Percentiles rank a stretch among this genome's conserved stretches.
phyloP scores from a whole-genome alignment of 768 basidiomycete genomes.

The Punctularia strigosozonata region DNA sequence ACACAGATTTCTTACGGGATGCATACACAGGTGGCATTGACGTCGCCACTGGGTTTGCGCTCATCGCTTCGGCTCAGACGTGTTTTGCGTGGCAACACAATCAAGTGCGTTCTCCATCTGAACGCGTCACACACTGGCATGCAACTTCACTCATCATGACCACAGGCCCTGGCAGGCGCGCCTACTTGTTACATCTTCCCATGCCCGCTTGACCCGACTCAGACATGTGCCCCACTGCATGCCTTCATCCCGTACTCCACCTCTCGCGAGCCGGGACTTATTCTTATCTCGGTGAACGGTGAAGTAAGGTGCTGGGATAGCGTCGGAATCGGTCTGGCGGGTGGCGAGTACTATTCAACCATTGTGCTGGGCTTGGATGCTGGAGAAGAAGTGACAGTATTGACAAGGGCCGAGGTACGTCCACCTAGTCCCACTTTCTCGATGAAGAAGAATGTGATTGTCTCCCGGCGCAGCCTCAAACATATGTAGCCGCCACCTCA shows the following conservation, averaged over 20 bases:
- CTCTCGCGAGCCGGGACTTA: slow-evolving; percentile 77
- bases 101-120: slow-evolving; percentile 28
- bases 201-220: slow-evolving; percentile 44
- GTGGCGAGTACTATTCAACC: slow-evolving; percentile 55
- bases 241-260: slow-evolving; percentile 53
- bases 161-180: slow-evolving; percentile 49
- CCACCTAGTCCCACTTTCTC: slow-evolving; percentile 3
- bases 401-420: slow-evolving; percentile 57
- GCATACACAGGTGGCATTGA: slow-evolving; percentile 64
- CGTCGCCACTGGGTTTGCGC: slow-evolving; percentile 58
- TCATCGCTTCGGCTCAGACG: slow-evolving; percentile 58
- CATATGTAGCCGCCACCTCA: slow-evolving; percentile 60
- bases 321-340: slow-evolving; percentile 73
- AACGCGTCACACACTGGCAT: slow-evolving; percentile 1
- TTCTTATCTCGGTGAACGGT: slow-evolving; percentile 63
- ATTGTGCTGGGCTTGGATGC: slow-evolving; percentile 34
- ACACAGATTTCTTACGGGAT: slow-evolving; percentile 54
- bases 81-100: slow-evolving; percentile 82
- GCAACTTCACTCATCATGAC: slow-evolving; percentile 1
- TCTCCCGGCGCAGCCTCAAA: slow-evolving; percentile 35
- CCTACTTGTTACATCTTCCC: slow-evolving; percentile 79
- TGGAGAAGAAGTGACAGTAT: slow-evolving; percentile 51
- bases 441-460: slow-evolving; percentile 1
- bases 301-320: slow-evolving; percentile 81
- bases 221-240: slow-evolving; percentile 37